phyloP scores from a whole-genome alignment of 1,284 basidiomycete species.

The Cryptococcus wingfieldii region DNA sequence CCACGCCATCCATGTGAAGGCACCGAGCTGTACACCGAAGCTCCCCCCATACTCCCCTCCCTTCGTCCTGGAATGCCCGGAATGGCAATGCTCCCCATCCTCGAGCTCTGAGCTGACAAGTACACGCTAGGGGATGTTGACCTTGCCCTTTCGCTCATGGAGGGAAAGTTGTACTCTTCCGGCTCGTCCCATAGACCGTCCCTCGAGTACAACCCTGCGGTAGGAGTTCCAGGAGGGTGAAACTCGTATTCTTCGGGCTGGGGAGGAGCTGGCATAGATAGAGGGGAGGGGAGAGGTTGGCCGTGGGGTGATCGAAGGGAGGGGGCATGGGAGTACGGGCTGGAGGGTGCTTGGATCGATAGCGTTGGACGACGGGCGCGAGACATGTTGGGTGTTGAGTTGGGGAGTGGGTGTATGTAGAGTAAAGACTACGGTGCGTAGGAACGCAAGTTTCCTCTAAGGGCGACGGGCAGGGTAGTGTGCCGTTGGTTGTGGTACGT shows the following conservation, averaged over 20 bases:
- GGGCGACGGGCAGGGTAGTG: no score
- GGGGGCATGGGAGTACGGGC: neutral
- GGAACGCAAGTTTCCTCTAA: no score
- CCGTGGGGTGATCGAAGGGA: neutral
- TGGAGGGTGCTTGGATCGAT: neutral
- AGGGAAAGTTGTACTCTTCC: slow-evolving; percentile 12
- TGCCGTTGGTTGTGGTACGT: no score
- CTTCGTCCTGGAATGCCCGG: neutral
- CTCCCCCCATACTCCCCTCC: no score
- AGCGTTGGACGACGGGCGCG: no score
- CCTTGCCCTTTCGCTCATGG: neutral
- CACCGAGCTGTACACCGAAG: no score
- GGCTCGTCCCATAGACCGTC: slow-evolving; percentile 44
- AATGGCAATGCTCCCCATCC: neutral
- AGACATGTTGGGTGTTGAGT: no score
- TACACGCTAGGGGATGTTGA: slow-evolving; percentile 1
- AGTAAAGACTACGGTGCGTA: no score
- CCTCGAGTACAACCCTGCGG: slow-evolving; percentile 34
- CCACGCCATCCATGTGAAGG: no score
- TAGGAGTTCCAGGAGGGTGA: slow-evolving; percentile 27
- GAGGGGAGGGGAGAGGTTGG: neutral
- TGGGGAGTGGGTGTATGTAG: no score
- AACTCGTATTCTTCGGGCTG: neutral
- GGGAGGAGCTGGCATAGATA: neutral
- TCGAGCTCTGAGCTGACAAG: slow-evolving; percentile 2